These are phyloP conservation scores for Sugiyamaella valdiviana DNA, from an alignment of 805 yeast species.

Conservation along the genomic window DNA sequence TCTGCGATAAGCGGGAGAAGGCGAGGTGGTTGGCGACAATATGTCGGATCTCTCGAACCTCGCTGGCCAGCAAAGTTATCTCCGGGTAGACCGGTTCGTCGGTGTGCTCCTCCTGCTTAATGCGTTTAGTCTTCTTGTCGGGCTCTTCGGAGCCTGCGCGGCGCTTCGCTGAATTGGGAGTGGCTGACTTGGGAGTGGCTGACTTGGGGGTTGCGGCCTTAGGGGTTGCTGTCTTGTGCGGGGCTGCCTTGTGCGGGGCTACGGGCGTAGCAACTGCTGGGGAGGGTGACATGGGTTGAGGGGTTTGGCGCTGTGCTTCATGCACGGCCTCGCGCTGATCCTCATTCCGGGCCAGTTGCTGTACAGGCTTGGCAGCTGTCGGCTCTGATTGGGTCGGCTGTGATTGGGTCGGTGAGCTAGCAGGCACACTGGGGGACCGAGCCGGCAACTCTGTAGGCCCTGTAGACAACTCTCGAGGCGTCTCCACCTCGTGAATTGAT, in stretches of 20 bases:
- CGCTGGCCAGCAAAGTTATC: slow-evolving; percentile 3
- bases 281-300: no score
- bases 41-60: slow-evolving; percentile 49
- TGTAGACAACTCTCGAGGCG: no score
- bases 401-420: no score
- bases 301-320: no score
- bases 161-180: background rate
- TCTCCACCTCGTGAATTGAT: no score
- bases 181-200: background rate
- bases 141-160: slow-evolving; percentile 5
- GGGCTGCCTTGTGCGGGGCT: background rate
- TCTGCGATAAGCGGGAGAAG: slow-evolving; percentile 78
- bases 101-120: slow-evolving; percentile 21
- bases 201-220: background rate
- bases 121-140: slow-evolving; percentile 4
- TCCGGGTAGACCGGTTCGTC: slow-evolving; percentile 26
- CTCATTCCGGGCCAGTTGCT: no score
- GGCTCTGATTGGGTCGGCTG: no score
- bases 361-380: no score
- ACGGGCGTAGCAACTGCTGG: no score
- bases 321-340: no score
- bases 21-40: slow-evolving; percentile 80
- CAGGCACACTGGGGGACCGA: no score
- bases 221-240: background rate
- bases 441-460: no score